Percentiles rank a stretch among this genome's conserved stretches.
Evolutionary conservation across 139 green algal genomes (phyloP).

Genomic region (Tetradesmus obliquus): DNA sequence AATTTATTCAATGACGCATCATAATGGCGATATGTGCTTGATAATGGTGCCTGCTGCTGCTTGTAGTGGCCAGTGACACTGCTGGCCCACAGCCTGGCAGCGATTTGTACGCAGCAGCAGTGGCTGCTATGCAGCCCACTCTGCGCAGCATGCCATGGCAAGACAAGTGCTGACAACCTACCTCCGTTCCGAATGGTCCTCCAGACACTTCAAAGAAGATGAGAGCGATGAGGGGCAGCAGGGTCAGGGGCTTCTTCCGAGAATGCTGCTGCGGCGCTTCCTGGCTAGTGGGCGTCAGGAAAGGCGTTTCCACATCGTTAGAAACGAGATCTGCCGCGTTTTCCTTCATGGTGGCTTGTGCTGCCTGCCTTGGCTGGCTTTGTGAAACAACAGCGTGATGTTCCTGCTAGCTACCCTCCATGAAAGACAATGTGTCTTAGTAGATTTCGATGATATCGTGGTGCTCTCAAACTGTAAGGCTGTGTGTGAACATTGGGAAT

Average conservation of each 20-base stretch:
- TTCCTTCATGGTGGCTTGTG: neutral
- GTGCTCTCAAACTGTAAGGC: neutral
- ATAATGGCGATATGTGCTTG: no score
- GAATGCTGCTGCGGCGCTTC: neutral
- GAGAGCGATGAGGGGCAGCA: constrained; percentile 92
- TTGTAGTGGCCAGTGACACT: no score
- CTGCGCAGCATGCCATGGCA: neutral
- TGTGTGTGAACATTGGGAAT: neutral
- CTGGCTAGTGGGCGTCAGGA: neutral
- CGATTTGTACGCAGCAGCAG: neutral
- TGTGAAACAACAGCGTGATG: neutral
- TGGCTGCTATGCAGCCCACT: neutral
- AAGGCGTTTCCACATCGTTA: neutral
- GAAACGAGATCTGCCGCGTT: neutral
- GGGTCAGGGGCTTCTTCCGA: constrained; percentile 66
- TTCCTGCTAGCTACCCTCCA: constrained; percentile 7
- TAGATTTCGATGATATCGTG: neutral
- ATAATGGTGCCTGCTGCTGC: no score
- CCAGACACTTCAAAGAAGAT: constrained; percentile 98
- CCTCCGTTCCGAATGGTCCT: constrained; percentile 96
- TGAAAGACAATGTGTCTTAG: neutral
- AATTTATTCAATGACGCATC: no score
- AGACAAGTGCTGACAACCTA: constrained; percentile 29
- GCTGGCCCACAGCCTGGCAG: neutral
- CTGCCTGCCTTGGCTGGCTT: neutral